Evolutionary conservation across 495 filamentous ascomycete species (phyloP).

Genomic region (Penicillium pulvis): DNA sequence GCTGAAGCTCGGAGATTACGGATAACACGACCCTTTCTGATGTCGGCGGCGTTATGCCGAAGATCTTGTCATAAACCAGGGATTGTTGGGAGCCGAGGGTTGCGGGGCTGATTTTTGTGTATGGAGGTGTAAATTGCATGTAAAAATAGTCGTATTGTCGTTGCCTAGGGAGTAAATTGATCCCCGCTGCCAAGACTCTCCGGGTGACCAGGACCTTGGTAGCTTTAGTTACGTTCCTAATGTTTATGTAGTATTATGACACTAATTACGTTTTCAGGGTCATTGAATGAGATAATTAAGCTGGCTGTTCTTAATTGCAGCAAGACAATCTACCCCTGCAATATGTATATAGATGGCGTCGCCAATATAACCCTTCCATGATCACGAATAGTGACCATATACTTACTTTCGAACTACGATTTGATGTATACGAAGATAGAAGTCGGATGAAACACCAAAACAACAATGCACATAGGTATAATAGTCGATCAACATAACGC

Average conservation of each 20-base stretch:
- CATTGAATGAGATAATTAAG: neutral
- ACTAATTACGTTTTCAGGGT: neutral
- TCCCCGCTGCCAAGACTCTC: conserved; percentile 10
- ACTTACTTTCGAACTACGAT: too few relatives aligned
- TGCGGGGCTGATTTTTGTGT: conserved; percentile 1
- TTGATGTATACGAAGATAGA: neutral
- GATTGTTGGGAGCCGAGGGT: neutral
- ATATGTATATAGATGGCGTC: neutral
- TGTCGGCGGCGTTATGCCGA: neutral
- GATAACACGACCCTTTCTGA: neutral
- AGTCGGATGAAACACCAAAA: neutral
- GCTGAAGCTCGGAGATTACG: neutral
- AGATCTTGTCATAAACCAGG: neutral
- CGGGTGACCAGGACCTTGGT: neutral
- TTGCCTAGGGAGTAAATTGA: conserved; percentile 5
- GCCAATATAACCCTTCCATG: too few relatives aligned
- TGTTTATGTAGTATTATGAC: neutral
- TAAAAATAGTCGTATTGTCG: conserved; percentile 3
- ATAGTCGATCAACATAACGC: too few relatives aligned
- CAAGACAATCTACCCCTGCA: too few relatives aligned
- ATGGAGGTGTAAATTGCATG: neutral
- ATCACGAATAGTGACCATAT: too few relatives aligned
- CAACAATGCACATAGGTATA: too few relatives aligned
- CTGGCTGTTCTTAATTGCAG: neutral
- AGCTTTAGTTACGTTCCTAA: neutral